Evolutionary conservation across 2,329 filamentous ascomycete species (phyloP).

Genomic region (Phaeosphaeria sp.): DNA sequence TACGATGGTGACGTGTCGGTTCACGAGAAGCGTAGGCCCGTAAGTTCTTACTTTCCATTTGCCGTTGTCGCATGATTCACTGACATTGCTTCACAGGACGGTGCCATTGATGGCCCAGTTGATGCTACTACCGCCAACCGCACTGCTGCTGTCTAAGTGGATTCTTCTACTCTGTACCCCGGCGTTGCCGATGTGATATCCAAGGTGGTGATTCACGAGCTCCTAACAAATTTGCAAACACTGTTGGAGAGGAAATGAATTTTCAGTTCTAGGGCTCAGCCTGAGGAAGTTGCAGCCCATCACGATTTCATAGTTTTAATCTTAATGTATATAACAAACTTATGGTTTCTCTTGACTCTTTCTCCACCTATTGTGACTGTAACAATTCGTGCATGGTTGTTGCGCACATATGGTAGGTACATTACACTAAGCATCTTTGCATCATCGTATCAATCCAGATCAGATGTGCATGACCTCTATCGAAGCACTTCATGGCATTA

Average conservation of each 20-base stretch:
- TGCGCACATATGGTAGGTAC: background rate
- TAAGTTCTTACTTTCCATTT: too few species aligned
- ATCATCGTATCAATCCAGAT: too few species aligned
- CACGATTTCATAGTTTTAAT: background rate
- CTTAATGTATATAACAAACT: background rate
- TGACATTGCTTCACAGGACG: background rate
- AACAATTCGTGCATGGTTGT: too few species aligned
- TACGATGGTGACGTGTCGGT: constrained; percentile 50
- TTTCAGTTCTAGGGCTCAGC: background rate
- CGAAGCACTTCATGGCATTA: too few species aligned
- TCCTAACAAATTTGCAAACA: background rate
- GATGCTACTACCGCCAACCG: background rate
- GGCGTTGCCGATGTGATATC: background rate
- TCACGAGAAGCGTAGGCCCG: constrained; percentile 25
- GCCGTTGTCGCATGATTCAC: too few species aligned
- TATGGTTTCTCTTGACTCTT: too few species aligned
- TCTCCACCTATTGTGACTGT: too few species aligned
- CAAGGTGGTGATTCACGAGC: background rate
- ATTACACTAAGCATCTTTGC: background rate
- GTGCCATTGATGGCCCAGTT: background rate
- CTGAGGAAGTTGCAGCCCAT: background rate
- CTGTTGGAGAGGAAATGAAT: background rate
- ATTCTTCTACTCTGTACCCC: background rate
- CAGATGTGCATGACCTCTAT: too few species aligned
- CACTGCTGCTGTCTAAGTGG: background rate